Base-by-base conservation (phyloP, 352 stramenopile genomes). In the Phytophthora pini region DNA sequence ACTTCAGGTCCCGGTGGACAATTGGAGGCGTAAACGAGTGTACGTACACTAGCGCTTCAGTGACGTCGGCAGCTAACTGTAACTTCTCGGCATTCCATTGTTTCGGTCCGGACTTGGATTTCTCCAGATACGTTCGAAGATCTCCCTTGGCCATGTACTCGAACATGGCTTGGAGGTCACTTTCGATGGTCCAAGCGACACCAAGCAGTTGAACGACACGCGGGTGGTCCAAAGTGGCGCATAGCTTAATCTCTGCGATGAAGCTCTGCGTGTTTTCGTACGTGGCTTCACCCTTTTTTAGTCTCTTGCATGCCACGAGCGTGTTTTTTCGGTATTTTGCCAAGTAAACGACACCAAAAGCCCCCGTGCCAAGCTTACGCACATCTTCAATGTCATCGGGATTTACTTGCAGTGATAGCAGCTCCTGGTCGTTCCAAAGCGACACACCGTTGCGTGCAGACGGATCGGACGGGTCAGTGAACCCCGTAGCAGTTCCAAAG, bases 131-230 rank as follows among this genome's bases (percentile, higher is more conserved):
- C 4, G 64, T 68, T 8, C 74, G 55, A 2, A 92, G 32, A 29
- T 92, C 80, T 29, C 82, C 80, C 6, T 74, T 72, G 1, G 80
- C 51, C 80, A 89, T 85, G 59, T 87, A 92, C 62, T 92, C 80
- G 47, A 87, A 88, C 12, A 92, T 44, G 5, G 75, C 82, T 58
- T 88, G 76, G 0, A 89, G 39, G 47, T 89, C 79, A 9, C 73
- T 72, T 40, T 84, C 70, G 34, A 78, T 82, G 4, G 75, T 85
- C 79, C 79, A 90, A 9, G 76, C 71, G 22, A 83, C 80, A n/a
- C 79, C 82, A 13, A 90, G 44, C 26, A 89, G 66, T n/a, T 41
- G 46, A 8, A 90, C 82, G 11, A 89, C 49, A 3, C 70, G 80
- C 31, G 77, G 76, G 29, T 87, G 81, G 36, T 83, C 68, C 26